Percentiles rank a stretch among this genome's conserved stretches.
phyloP scores from a whole-genome alignment of 345 rosid genomes.

The Eucalyptus sp. region DNA sequence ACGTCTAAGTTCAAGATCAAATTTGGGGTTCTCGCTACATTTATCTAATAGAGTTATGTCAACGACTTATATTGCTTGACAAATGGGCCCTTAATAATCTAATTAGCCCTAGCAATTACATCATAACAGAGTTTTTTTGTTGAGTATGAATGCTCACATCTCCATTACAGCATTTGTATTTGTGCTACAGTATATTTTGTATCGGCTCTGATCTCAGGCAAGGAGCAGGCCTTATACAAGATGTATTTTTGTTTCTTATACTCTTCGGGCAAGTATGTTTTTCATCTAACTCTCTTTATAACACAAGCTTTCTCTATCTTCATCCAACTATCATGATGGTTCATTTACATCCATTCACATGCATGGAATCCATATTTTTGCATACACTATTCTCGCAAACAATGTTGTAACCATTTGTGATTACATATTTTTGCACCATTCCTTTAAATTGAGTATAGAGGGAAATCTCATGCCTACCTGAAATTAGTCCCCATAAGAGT shows the following conservation, averaged over 20 bases:
- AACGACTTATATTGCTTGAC: not conserved
- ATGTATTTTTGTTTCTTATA: not conserved
- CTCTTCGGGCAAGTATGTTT: not conserved
- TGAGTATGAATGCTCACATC: not conserved
- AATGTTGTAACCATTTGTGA: not conserved
- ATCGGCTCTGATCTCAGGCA: not conserved
- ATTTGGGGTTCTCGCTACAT: not conserved
- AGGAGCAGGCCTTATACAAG: not conserved
- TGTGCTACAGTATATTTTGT: not conserved
- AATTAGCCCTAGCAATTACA: not conserved
- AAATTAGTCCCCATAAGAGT: not conserved
- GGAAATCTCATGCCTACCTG: not conserved
- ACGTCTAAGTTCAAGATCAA: not conserved
- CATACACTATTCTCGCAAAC: not conserved
- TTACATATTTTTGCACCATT: not conserved
- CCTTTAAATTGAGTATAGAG: not conserved
- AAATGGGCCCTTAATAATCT: not conserved
- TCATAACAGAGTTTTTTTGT: accelerated
- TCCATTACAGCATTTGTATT: not conserved
- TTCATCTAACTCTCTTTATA: not conserved
- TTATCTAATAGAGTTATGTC: not conserved
- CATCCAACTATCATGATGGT: not conserved
- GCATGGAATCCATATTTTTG: not conserved
- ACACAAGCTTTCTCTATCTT: not conserved
- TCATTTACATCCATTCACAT: not conserved